Evolutionary conservation across 1,284 basidiomycete species (phyloP).

Genomic region (Cryptococcus deneoformans): DNA sequence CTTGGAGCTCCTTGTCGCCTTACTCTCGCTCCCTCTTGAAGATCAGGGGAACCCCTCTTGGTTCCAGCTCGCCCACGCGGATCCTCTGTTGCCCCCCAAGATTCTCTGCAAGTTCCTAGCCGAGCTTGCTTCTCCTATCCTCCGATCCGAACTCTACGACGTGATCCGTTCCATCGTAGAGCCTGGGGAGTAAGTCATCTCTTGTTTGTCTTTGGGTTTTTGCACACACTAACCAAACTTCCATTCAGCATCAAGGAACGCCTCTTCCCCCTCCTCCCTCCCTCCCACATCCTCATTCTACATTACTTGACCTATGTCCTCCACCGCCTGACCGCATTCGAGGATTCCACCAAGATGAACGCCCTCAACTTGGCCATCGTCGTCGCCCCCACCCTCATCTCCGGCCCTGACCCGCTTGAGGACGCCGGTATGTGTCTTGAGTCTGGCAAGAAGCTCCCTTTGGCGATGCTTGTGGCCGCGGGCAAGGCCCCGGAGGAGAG

Average conservation of each 20-base stretch:
- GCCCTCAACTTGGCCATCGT: constrained; percentile 30
- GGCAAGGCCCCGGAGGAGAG: not conserved
- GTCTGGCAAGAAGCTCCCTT: constrained; percentile 24
- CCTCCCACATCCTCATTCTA: not conserved
- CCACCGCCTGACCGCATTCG: constrained; percentile 22
- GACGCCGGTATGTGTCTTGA: constrained; percentile 37
- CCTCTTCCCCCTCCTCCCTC: not conserved
- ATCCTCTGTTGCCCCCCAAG: constrained; percentile 37
- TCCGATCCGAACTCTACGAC: constrained; percentile 19
- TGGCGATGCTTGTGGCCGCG: constrained; percentile 8
- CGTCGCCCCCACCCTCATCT: constrained; percentile 37
- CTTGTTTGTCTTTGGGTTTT: too few species aligned
- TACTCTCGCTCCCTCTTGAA: not conserved
- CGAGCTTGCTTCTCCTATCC: constrained; percentile 16
- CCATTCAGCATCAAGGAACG: too few species aligned
- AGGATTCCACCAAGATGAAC: constrained; percentile 31
- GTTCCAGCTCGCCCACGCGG: constrained; percentile 26
- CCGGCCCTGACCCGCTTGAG: constrained; percentile 28
- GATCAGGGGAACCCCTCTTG: constrained; percentile 21
- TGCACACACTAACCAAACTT: too few species aligned
- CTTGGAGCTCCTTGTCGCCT: too few species aligned
- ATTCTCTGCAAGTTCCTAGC: constrained; percentile 22
- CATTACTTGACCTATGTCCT: constrained; percentile 18
- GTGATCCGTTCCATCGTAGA: constrained; percentile 13
- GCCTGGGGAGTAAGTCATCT: constrained; percentile 13